These are phyloP conservation scores for Trapa bicornis DNA, from an alignment of 345 rosid genomes.

Conservation along the genomic window DNA sequence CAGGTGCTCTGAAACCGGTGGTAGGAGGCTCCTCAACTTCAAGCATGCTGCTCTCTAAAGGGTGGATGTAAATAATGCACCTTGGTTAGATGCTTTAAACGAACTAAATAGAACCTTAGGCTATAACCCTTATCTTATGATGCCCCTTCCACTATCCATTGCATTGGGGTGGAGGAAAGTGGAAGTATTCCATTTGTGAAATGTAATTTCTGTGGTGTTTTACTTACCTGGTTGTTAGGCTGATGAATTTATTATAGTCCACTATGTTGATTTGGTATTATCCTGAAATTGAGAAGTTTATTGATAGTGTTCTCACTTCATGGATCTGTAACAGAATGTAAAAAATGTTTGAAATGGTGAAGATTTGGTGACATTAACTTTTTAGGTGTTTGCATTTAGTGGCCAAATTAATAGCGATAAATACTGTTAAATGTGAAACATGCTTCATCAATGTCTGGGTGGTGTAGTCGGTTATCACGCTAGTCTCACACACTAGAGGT, in stretches of 20 bases:
- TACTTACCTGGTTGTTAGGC: not conserved
- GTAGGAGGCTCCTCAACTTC: slow-evolving; percentile 14
- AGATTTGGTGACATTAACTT: no score
- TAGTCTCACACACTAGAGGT: slow-evolving; percentile 70
- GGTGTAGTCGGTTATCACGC: slow-evolving; percentile 73
- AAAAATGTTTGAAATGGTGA: not conserved
- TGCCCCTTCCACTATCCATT: not conserved
- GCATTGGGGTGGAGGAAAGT: not conserved
- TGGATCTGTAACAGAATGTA: not conserved
- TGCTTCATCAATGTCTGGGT: slow-evolving; percentile 30
- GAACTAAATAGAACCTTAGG: not conserved
- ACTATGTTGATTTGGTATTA: not conserved
- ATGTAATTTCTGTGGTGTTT: not conserved
- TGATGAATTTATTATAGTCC: not conserved
- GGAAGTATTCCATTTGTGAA: not conserved
- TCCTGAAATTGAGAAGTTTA: not conserved
- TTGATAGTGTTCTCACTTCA: not conserved
- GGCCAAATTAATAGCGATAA: no score
- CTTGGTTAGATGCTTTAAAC: not conserved
- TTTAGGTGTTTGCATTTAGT: no score
- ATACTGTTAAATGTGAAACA: no score
- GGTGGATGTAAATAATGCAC: slow-evolving; percentile 21
- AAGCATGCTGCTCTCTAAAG: slow-evolving; percentile 16
- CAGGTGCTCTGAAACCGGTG: slow-evolving; percentile 29
- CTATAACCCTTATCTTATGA: not conserved